These are phyloP conservation scores for Artomyces pyxidatus DNA, from an alignment of 768 basidiomycete species.

Conservation along the genomic window DNA sequence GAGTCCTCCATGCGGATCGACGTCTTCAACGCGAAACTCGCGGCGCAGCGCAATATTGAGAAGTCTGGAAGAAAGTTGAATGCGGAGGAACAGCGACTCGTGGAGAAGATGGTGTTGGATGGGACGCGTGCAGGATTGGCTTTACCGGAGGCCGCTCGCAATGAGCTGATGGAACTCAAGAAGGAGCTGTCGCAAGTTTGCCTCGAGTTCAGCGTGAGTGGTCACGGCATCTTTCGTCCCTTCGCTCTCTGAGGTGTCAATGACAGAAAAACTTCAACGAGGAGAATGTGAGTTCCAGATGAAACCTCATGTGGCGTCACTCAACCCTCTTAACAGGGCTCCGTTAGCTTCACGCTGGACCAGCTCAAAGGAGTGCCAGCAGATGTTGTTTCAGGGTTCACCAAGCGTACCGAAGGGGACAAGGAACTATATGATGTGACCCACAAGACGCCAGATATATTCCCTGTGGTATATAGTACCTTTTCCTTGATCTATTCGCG, in stretches of 20 bases:
- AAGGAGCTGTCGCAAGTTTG: slow-evolving; percentile 72
- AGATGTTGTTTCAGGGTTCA: slow-evolving; percentile 73
- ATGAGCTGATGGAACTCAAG: slow-evolving; percentile 50
- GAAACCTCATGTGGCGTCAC: neutral
- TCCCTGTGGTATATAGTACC: slow-evolving; percentile 50
- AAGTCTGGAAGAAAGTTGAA: slow-evolving; percentile 48
- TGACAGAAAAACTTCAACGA: slow-evolving; percentile 82
- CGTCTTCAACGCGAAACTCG: slow-evolving; percentile 63
- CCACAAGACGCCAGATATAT: slow-evolving; percentile 77
- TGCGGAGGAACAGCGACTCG: slow-evolving; percentile 63
- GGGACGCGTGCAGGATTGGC: slow-evolving; percentile 75
- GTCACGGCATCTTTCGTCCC: neutral
- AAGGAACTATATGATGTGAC: slow-evolving; percentile 64
- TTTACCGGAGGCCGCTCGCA: slow-evolving; percentile 55
- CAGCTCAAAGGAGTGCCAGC: slow-evolving; percentile 76
- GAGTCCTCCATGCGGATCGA: slow-evolving; percentile 79
- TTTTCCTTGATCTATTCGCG: neutral
- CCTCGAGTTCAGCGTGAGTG: slow-evolving; percentile 68
- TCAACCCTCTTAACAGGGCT: slow-evolving; percentile 32
- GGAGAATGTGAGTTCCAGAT: slow-evolving; percentile 48
- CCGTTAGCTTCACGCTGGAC: slow-evolving; percentile 55
- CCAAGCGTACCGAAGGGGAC: slow-evolving; percentile 50
- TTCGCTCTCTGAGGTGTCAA: neutral
- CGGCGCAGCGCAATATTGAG: slow-evolving; percentile 63
- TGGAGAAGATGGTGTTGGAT: slow-evolving; percentile 76